These are phyloP conservation scores for Ustilago cynodontis DNA, from an alignment of 1,284 basidiomycete species.

Conservation along the genomic window DNA sequence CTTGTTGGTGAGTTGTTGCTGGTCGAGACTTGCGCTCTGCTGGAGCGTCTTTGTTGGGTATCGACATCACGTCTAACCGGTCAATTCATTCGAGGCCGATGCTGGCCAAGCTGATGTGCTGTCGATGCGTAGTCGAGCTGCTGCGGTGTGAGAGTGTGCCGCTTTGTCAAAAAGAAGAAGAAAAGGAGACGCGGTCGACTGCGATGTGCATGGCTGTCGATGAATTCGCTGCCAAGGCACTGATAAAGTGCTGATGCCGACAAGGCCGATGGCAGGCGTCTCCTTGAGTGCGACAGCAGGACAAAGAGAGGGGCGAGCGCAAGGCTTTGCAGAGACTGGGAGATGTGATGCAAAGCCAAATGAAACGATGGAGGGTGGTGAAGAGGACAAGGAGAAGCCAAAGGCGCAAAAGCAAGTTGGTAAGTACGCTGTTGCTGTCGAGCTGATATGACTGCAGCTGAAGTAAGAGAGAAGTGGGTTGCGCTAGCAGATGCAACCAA, in stretches of 20 bases:
- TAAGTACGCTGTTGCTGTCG: conserved; percentile 9
- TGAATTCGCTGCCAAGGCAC: not conserved
- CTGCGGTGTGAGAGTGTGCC: not conserved
- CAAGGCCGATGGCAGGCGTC: not conserved
- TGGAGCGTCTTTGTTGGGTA: conserved; percentile 15
- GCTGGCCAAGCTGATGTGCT: conserved; percentile 7
- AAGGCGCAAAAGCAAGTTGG: not conserved
- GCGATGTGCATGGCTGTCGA: conserved; percentile 16
- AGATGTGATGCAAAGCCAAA: conserved; percentile 9
- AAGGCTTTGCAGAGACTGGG: not conserved
- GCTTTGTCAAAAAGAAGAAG: conserved; percentile 18
- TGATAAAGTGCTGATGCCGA: not conserved
- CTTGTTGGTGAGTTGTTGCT: not conserved
- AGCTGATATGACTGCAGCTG: not conserved
- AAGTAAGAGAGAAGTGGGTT: not conserved
- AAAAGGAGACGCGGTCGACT: not conserved
- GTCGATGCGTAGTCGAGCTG: conserved; percentile 4
- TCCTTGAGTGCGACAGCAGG: not conserved
- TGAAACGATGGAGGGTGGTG: conserved; percentile 14
- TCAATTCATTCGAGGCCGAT: conserved; percentile 1
- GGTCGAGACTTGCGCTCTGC: conserved; percentile 9
- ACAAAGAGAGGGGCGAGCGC: not conserved
- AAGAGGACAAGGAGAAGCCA: not conserved
- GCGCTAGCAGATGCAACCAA: not conserved
- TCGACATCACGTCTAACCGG: conserved; percentile 25